Conservation (phyloP, 768 basidiomycete genomes). For the Termitomyces sp. region DNA sequence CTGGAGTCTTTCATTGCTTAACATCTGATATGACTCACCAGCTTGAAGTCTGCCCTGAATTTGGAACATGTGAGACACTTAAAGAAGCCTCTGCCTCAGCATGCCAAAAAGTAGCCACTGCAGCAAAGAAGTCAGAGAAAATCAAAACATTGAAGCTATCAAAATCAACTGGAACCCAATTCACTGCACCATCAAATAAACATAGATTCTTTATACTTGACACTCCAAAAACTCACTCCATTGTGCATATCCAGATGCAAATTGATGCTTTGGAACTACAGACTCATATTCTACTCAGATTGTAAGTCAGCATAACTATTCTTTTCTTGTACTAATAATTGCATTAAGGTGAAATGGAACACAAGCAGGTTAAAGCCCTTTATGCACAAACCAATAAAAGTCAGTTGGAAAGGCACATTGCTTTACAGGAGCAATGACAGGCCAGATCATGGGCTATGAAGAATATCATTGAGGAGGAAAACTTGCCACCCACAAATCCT, state of each 20-base stretch:
- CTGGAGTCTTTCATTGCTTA: not conserved
- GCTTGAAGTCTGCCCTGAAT: conserved; percentile 16
- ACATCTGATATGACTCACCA: not conserved
- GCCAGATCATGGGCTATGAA: conserved; percentile 1
- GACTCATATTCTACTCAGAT: not conserved
- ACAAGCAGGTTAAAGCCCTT: conserved; percentile 11
- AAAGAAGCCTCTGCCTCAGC: not conserved
- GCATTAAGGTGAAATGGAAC: not conserved
- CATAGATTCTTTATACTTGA: conserved; percentile 17
- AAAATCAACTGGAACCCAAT: too few species aligned
- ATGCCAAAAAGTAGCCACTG: not conserved
- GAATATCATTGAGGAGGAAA: too few species aligned
- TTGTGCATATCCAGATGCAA: not conserved
- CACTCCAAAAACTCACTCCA: conserved; percentile 27
- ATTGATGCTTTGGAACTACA: not conserved
- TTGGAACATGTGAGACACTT: conserved; percentile 13
- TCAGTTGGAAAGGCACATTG: conserved; percentile 7
- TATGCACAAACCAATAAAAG: not conserved
- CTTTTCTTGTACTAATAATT: not conserved
- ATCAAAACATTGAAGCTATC: not conserved
- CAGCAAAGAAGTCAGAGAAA: not conserved
- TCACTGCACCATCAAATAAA: not conserved
- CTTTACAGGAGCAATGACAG: conserved; percentile 7
- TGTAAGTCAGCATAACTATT: conserved; percentile 18
- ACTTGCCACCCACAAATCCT: too few species aligned